Percentiles rank a stretch among this genome's conserved stretches.
Conservation (phyloP, 1,284 basidiomycete species). For the Boletus sp. region DNA sequence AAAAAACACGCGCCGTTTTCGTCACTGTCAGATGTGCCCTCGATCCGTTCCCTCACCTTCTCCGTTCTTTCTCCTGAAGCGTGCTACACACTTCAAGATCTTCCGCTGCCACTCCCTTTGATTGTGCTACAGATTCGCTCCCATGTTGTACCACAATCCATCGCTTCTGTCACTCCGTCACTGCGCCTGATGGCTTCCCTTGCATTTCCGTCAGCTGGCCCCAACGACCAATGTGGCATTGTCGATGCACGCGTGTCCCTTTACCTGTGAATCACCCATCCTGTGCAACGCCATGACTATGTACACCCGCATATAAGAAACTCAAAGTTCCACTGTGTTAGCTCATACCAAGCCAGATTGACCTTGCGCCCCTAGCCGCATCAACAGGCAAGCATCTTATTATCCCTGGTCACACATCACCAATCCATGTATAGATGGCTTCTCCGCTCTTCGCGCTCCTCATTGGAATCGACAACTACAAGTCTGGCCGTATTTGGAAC, state of each 20-base stretch:
- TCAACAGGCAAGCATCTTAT: conserved; percentile 10
- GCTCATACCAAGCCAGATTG: conserved; percentile 11
- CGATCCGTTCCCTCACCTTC: conserved; percentile 4
- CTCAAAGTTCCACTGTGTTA: background rate
- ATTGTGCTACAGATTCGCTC: conserved; percentile 15
- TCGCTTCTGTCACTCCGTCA: conserved; percentile 1
- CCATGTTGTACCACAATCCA: conserved; percentile 2
- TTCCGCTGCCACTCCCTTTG: background rate
- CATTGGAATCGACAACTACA: conserved; percentile 62
- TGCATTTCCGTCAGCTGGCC: conserved; percentile 24
- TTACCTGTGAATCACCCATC: background rate
- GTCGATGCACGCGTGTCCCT: conserved; percentile 2
- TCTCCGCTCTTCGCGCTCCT: conserved; percentile 56
- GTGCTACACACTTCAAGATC: background rate
- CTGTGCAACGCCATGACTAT: conserved; percentile 9
- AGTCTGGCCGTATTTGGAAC: conserved; percentile 60
- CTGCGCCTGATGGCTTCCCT: conserved; percentile 20
- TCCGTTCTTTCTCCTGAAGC: background rate
- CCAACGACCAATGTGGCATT: conserved; percentile 5
- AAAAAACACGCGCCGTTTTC: conserved; percentile 8
- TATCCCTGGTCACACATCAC: conserved; percentile 1
- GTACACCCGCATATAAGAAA: conserved; percentile 25
- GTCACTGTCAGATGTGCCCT: background rate
- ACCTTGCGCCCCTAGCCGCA: background rate
- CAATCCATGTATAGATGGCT: conserved; percentile 34